Base-by-base conservation (phyloP, 805 yeast species). In the Wickerhamomyces strasburgensis region DNA sequence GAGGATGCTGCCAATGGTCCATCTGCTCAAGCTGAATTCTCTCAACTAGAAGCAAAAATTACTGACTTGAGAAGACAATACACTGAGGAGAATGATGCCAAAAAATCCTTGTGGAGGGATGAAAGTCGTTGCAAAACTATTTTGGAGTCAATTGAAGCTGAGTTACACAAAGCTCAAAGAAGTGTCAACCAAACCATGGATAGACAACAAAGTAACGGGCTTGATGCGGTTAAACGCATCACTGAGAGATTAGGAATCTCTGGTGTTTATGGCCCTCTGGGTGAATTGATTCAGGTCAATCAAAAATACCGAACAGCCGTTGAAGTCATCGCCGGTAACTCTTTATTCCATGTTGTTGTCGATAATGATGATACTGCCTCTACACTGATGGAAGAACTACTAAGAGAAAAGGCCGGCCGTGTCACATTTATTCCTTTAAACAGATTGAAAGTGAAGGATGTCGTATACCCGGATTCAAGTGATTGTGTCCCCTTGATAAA, bases 341-440 rank as follows among this genome's bases (percentile, higher is more conserved):
- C 94, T 3, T 62, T 93, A 35, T 89, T 88, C 52, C 86, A 90
- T 56, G 78, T 90, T 21, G 93, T 93, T 17, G 98, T 90, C 11
- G 95, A 88, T 52, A 79, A 71, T 29, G 96, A 90, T 43, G 78
- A 73, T 35, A 85, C 95, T 3, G 98, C 97, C 0, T 69, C 86
- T 9, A 56, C 74, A 14, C 59, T 90, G 3, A 83, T 89, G 83
- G 81, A 80, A 30, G 88, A 86, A 54, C 65, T 93, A 40, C 70
- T 71, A 5, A 67, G 82, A 35, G 77, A 74, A 42, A 78, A 75
- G 43, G 71, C 80, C 5, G 98, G 98, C 2, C 71, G 96, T 51
- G 89, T 84, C 0, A 87, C 98, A 0, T 88, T 93, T 50, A 79
- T 93, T 67, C 98, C 98, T 1, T 63, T 93, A 44, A 86, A 88